Base-by-base conservation (phyloP, 805 yeast species). In the Yarrowia deformans region DNA sequence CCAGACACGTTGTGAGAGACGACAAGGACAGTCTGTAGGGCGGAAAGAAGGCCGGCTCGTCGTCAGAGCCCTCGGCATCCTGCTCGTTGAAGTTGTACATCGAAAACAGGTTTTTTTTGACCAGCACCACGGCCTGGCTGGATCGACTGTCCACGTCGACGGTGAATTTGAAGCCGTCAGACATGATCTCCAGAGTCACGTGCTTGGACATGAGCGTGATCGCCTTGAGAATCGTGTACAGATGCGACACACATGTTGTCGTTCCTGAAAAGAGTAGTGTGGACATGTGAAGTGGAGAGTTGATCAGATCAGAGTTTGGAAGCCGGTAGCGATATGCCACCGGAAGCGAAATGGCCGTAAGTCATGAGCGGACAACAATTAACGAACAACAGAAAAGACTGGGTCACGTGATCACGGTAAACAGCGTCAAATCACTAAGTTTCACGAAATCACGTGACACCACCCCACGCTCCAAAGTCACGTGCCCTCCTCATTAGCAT, bases 141-240 rank as follows among this genome's bases (percentile, higher is more conserved):
- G 73, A 64, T 8, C 72, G 70, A 12, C 72, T 46, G 7, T 70
- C 50, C 13, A 69, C 68, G 54, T 81, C 84, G 6, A 86, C 81
- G 13, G 82, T 80, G 74, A 87, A 84, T 35, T 83, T 81, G 13
- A 87, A 72, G 0, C 90, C 90, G 56, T 84, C 84, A 1, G 77
- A 74, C 19, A 84, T 83, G 55, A 87, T 82, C 14, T 76, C 77
- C n/a, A 84, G 75, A 18, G 81, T 71, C 14, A 81, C 84, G 52
- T 79, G 77, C 23, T 75, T 73, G 10, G 83, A 81, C 48, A 83
- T 81, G 1, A 81, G 76, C 3, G 80, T 74, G 3, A 85, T 73
- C 29, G 87, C 80, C 43, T 77, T 77, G 52, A 85, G 75, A 5
- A 85, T 83, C 1, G 81, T 79, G 1, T 84, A 78, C 8, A 85